Percentiles rank a stretch among this genome's conserved stretches.
These are phyloP conservation scores for Orobanche coerulescens DNA, from an alignment of 257 asterid species.

Conservation along the genomic window DNA sequence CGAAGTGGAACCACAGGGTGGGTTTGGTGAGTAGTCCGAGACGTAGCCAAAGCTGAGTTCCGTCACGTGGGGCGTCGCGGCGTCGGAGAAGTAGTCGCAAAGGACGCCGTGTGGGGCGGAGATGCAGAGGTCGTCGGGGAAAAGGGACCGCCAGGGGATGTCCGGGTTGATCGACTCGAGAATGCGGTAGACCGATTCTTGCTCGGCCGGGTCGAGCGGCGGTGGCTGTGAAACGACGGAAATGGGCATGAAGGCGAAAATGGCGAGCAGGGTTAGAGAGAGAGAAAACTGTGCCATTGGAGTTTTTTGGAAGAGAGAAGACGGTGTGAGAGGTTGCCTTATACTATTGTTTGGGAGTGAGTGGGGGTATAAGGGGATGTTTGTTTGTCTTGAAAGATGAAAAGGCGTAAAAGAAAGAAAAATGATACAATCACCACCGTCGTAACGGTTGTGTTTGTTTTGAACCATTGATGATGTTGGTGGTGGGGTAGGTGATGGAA, in stretches of 20 bases:
- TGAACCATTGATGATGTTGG: too few species aligned
- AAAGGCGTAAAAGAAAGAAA: constrained; percentile 14
- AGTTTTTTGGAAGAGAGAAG: background rate
- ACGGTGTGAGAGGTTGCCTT: constrained; percentile 1
- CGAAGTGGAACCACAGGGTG: constrained; percentile 49
- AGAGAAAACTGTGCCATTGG: constrained; percentile 25
- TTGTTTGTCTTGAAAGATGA: constrained; percentile 40
- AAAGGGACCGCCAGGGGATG: constrained; percentile 56
- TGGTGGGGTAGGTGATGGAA: too few species aligned
- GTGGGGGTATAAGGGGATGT: constrained; percentile 27
- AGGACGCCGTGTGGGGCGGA: constrained; percentile 87
- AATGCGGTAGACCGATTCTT: constrained; percentile 57
- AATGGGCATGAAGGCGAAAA: constrained; percentile 11
- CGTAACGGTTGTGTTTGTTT: too few species aligned
- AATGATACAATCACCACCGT: too few species aligned
- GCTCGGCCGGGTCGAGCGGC: constrained; percentile 50
- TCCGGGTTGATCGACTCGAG: constrained; percentile 59
- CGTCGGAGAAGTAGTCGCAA: constrained; percentile 45
- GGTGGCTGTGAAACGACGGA: constrained; percentile 50
- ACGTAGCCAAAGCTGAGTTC: constrained; percentile 81
- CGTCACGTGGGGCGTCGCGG: constrained; percentile 39
- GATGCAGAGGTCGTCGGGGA: constrained; percentile 73
- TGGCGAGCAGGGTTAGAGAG: background rate
- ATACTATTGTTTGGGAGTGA: background rate
- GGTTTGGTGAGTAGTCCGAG: constrained; percentile 73